Evolutionary conservation across 2,329 filamentous ascomycete genomes (phyloP).

Genomic region (Ramichloridium luteum): DNA sequence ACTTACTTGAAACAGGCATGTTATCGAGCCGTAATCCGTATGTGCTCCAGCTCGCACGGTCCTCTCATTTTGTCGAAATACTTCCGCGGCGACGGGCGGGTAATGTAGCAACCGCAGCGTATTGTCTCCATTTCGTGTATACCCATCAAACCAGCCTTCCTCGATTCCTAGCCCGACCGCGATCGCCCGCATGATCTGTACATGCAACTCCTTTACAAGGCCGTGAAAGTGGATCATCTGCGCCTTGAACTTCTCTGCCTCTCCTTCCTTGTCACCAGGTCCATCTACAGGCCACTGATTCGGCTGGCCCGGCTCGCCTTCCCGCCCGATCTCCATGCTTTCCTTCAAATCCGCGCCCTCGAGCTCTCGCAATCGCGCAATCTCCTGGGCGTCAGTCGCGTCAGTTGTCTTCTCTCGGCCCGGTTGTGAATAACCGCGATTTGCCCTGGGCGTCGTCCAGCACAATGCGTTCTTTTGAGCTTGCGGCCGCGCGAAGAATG

Average conservation of each 20-base stretch:
- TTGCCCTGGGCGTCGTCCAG: conserved; percentile 47
- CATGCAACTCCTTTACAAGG: conserved; percentile 62
- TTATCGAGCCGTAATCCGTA: conserved; percentile 49
- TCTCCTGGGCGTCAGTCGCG: conserved; percentile 42
- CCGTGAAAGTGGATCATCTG: conserved; percentile 64
- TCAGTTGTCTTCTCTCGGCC: conserved; percentile 58
- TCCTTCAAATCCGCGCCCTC: conserved; percentile 44
- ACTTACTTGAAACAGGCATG: conserved; percentile 35
- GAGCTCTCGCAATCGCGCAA: conserved; percentile 43
- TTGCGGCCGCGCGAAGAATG: conserved; percentile 55
- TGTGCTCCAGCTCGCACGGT: conserved; percentile 63
- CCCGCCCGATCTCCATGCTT: conserved; percentile 48
- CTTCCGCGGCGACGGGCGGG: conserved; percentile 41
- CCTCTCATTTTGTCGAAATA: conserved; percentile 39
- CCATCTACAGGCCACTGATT: conserved; percentile 86
- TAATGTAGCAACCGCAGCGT: conserved; percentile 41
- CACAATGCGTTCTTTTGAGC: conserved; percentile 52
- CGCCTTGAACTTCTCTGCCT: conserved; percentile 55
- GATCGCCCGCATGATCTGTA: conserved; percentile 54
- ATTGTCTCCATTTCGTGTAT: conserved; percentile 59
- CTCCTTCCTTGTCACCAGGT: conserved; percentile 42
- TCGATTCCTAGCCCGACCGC: conserved; percentile 52
- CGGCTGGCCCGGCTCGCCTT: conserved; percentile 48
- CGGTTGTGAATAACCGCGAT: conserved; percentile 36
- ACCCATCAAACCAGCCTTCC: conserved; percentile 68